These are phyloP conservation scores for Polygonum maritimum DNA, from an alignment of 148 eudicot genomes.

Conservation along the genomic window DNA sequence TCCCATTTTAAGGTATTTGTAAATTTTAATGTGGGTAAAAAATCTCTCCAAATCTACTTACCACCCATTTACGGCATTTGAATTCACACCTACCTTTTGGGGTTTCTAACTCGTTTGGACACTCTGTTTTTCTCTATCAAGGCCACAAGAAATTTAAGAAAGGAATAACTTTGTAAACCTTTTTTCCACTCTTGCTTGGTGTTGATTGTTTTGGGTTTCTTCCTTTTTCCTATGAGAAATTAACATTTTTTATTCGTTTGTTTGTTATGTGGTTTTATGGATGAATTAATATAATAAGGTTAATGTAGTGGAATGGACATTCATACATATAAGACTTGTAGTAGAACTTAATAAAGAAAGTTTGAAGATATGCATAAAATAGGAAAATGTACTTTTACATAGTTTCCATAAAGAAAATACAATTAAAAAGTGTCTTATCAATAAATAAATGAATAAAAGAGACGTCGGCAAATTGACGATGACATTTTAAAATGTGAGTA, in stretches of 20 bases:
- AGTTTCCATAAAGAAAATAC: not conserved
- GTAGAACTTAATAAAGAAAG: not conserved
- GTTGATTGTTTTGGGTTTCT: not conserved
- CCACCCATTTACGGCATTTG: slow-evolving; percentile 14
- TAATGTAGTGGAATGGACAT: not conserved
- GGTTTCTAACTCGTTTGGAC: not conserved
- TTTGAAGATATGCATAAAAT: not conserved
- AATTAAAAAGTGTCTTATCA: not conserved
- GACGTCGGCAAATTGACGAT: slow-evolving; percentile 1
- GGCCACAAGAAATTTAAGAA: not conserved
- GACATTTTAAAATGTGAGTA: not conserved
- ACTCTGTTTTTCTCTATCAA: not conserved
- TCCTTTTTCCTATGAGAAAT: too few relatives aligned
- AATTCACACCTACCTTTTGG: slow-evolving; percentile 13
- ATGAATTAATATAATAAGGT: too few relatives aligned
- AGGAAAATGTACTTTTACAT: not conserved
- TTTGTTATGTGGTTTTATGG: too few relatives aligned
- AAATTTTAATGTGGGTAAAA: not conserved
- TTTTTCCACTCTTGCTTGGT: not conserved
- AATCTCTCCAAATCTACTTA: slow-evolving; percentile 19
- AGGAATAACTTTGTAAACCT: not conserved
- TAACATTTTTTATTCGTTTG: too few relatives aligned
- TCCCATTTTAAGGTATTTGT: not conserved
- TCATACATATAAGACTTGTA: too few relatives aligned
- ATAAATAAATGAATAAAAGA: not conserved